Base-by-base conservation (phyloP, 2,329 filamentous ascomycete genomes). In the Alternaria sp. region DNA sequence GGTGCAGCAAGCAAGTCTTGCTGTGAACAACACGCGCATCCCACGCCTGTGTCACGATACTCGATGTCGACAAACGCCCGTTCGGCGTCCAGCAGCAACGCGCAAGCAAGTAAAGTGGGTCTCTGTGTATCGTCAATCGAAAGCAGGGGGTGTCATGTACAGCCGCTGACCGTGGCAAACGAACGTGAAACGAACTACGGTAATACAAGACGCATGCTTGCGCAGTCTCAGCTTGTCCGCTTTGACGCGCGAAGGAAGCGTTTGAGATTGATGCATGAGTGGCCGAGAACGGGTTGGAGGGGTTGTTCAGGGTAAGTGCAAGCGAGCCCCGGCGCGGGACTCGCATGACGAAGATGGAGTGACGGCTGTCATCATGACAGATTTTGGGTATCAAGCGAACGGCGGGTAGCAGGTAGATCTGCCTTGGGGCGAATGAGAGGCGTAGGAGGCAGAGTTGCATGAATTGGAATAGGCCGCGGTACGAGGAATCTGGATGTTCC, bases 281-380 rank as follows among this genome's bases (percentile, higher is more conserved):
- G 55, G 62, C 44, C 47, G 23, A 30, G 46, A 36, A 51, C 30
- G 55, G 45, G 21, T 15, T 30, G 55, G 55, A 51, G 49, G 49
- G 49, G 30, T 36, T 7, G 49, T 52, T 30, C 15, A 36, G 49
- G 49, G 49, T 52, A 52, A 52, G 49, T 30, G 49, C 30, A 52
- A 52, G 49, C 49, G 49, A 52, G 49, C 19, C 28, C 49, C 23
- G 30, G 21, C 28, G 44, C 44, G 32, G 25, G 36, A 36, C 26
- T 51, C 57, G 50, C 50, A 60, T 55, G 57, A 62, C 60, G 60
- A 49, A 30, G 54, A 26, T 45, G 26, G 21, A 43, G 50, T 57
- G 55, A 58, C 57, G 50, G 61, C 55, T 59, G 65, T 67, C 55
- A 68, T 64, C 44, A 66, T 66, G 61, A 62, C 56, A 52, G 61